Conservation (phyloP, 106 monocot species). For the Dendrobium chrysotoxum region DNA sequence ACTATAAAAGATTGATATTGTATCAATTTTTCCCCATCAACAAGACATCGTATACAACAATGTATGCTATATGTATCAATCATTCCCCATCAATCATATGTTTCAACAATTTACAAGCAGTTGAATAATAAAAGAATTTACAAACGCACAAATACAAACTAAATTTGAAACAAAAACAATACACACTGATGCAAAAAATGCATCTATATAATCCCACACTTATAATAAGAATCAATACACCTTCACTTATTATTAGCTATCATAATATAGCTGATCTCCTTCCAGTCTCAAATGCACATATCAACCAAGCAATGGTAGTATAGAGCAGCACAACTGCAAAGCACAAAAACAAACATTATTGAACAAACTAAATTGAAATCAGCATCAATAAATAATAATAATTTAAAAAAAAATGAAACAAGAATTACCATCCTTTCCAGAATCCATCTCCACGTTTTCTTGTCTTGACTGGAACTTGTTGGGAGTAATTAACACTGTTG, state of each 20-base stretch:
- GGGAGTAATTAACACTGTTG: neutral
- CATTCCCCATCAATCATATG: too few relatives aligned
- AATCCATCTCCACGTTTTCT: slow-evolving; percentile 26
- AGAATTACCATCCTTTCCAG: slow-evolving; percentile 32
- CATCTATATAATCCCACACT: neutral
- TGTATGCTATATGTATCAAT: too few relatives aligned
- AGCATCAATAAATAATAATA: neutral
- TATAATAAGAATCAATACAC: neutral
- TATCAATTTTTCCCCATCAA: too few relatives aligned
- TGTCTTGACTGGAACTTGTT: slow-evolving; percentile 13
- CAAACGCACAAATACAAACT: neutral
- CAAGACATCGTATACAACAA: too few relatives aligned
- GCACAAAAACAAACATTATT: neutral
- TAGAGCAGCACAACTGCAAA: slow-evolving; percentile 17
- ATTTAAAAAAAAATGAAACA: neutral
- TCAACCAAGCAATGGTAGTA: slow-evolving; percentile 17
- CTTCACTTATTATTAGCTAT: neutral
- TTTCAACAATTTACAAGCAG: too few relatives aligned
- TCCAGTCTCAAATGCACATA: slow-evolving; percentile 9
- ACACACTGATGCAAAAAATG: neutral
- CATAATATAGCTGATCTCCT: neutral
- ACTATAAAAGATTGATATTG: too few relatives aligned
- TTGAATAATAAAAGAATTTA: too few relatives aligned
- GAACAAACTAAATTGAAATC: neutral
- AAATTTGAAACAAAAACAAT: neutral